A percentile compares a stretch with the other conserved stretches of the same genome.
These are phyloP conservation scores for Colletotrichum tamarilloi DNA, from an alignment of 2,329 filamentous ascomycete species.

Conservation along the genomic window DNA sequence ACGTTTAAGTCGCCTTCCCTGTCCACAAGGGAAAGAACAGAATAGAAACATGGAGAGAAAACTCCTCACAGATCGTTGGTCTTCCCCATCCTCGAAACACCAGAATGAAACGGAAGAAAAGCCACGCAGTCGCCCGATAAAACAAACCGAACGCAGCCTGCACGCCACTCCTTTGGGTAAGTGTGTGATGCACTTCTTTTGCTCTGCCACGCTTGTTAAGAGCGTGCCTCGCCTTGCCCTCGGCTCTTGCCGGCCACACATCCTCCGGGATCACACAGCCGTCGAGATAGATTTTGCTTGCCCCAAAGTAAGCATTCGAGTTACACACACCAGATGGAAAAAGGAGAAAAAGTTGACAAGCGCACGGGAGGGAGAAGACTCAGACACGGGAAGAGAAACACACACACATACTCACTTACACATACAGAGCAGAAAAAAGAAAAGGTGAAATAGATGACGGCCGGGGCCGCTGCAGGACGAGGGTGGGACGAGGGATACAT, in stretches of 20 bases:
- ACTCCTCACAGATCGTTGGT: background rate
- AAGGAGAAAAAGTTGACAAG: no score
- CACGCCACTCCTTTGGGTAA: no score
- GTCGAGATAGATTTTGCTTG: no score
- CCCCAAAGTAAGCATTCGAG: no score
- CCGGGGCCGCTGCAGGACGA: background rate
- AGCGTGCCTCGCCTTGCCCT: no score
- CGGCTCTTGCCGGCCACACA: background rate
- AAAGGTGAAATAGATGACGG: background rate
- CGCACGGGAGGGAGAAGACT: no score
- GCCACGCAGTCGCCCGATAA: conserved; percentile 12
- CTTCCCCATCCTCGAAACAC: background rate
- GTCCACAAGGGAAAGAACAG: background rate
- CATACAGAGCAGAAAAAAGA: no score
- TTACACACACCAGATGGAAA: no score
- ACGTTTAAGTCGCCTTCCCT: no score
- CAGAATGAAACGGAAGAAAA: background rate
- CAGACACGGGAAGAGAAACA: no score
- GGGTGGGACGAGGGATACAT: background rate
- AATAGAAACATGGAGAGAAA: background rate
- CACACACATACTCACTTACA: no score
- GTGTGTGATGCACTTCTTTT: no score
- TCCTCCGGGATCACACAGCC: background rate
- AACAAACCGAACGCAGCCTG: background rate
- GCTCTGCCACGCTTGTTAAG: background rate